Conservation (phyloP, 805 yeast genomes). For the Candida endomychidarum region DNA sequence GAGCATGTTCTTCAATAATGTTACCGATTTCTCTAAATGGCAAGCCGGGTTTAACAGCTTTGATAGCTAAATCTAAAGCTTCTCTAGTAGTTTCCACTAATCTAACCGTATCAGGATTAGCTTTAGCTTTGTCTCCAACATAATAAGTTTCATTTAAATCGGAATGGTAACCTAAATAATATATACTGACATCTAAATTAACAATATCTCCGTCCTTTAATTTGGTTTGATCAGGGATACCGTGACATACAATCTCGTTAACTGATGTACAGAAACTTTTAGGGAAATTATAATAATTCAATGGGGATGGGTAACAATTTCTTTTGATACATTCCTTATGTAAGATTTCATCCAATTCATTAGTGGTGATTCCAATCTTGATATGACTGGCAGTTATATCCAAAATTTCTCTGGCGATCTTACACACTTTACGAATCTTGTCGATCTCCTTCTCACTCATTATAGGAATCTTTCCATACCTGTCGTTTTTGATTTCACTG, state of each 20-base stretch:
- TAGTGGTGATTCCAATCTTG: constrained; percentile 89
- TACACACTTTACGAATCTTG: constrained; percentile 72
- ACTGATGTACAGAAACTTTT: constrained; percentile 91
- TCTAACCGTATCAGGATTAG: constrained; percentile 79
- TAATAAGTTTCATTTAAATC: constrained; percentile 96
- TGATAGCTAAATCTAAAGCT: constrained; percentile 80
- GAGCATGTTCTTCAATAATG: constrained; percentile 83
- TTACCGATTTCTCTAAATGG: constrained; percentile 86
- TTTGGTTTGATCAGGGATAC: constrained; percentile 88
- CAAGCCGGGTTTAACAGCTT: constrained; percentile 84
- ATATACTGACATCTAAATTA: constrained; percentile 85
- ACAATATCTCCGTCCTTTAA: constrained; percentile 93
- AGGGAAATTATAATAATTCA: constrained; percentile 92
- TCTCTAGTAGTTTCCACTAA: constrained; percentile 88
- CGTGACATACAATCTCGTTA: constrained; percentile 95
- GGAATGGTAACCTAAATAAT: constrained; percentile 85
- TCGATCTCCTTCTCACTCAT: constrained; percentile 68
- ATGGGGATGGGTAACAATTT: constrained; percentile 90
- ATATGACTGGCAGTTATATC: constrained; percentile 84
- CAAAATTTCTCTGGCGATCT: constrained; percentile 80
- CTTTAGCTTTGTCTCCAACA: constrained; percentile 83
- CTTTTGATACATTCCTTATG: constrained; percentile 88
- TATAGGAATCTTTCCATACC: constrained; percentile 63
- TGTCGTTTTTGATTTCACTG: constrained; percentile 71
- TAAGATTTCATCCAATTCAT: constrained; percentile 81